These are phyloP conservation scores for Babesia sp. DNA, from an alignment of 169 alveolate genomes.

Conservation along the genomic window DNA sequence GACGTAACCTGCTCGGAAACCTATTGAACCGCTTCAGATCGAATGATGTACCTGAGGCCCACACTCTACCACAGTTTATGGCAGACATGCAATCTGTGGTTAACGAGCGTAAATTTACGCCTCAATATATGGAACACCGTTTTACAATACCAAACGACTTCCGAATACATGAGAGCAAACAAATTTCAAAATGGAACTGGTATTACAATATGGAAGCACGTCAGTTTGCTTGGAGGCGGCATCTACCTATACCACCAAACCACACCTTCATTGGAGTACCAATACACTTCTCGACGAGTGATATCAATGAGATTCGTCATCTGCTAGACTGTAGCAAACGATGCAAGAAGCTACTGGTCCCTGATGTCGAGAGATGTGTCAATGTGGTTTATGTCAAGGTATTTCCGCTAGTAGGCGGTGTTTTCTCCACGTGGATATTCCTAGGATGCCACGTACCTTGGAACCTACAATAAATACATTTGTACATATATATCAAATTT, in stretches of 20 bases:
- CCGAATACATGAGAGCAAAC: slow-evolving; percentile 68
- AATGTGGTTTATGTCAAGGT: slow-evolving; percentile 71
- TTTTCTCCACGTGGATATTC: slow-evolving; percentile 79
- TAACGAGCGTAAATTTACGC: slow-evolving; percentile 18
- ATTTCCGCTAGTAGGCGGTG: slow-evolving; percentile 74
- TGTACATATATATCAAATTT: slow-evolving; percentile 2
- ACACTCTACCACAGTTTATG: slow-evolving; percentile 42
- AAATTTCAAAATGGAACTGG: slow-evolving; percentile 83
- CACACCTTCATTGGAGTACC: slow-evolving; percentile 87
- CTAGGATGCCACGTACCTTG: slow-evolving; percentile 69
- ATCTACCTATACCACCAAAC: slow-evolving; percentile 81
- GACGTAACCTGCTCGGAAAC: background rate
- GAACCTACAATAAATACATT: slow-evolving; percentile 12
- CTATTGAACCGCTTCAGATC: background rate
- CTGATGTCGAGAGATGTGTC: slow-evolving; percentile 76
- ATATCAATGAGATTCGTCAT: slow-evolving; percentile 77
- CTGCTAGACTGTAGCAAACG: slow-evolving; percentile 72
- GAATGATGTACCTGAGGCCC: slow-evolving; percentile 10
- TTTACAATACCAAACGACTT: slow-evolving; percentile 75
- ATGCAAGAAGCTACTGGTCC: slow-evolving; percentile 75
- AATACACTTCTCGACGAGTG: slow-evolving; percentile 82
- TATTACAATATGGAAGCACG: slow-evolving; percentile 81
- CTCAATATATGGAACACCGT: slow-evolving; percentile 24
- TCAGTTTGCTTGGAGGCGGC: slow-evolving; percentile 79
- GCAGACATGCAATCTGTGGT: slow-evolving; percentile 32